Evolutionary conservation across 257 asterid genomes (phyloP), one percentile per base, ranked within the genome.

Genomic region (Solanum dulcamara): DNA sequence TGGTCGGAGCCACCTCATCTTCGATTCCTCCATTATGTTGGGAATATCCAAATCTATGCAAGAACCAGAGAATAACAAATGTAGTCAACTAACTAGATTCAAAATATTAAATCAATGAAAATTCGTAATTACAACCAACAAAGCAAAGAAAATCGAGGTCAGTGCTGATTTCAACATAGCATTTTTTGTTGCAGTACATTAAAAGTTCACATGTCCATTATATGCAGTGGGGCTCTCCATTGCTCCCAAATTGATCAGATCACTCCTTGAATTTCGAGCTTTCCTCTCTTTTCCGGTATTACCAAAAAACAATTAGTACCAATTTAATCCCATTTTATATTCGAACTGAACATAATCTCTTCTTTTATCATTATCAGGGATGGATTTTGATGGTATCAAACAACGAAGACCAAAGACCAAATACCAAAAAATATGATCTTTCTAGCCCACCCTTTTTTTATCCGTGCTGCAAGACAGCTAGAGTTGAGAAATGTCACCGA

Each of bases 1-100:
- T 5, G 99, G 98, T 60, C 98, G 87, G 84, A 96, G 96, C 99
- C 99, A 96, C 89, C 99, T 92, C 79, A 89, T 44, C 89, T 89
- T 91, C 84, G 98, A 97, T 88, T 96, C 99, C 89, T 89, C 97
- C 92, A 91, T 88, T 84, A 93, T 90, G 68, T 75, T 89, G 74
- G 72, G 84, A 71, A 95, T 87, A 87, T 96, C 99, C 92, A 96
- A 90, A 89, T 96, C 99, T 96, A 92, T 30, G 75, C 89, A 89
- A 32, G 75, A 46, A 90, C 83, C 55, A 84, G 87, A 59, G 77
- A 85, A 72, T 80, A 51, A 40, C 5, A 79, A 22, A 2, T 10
- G n/a, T 33, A 38, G 37, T 72, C 26, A 81, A 40, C 81, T 40
- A 81, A 28, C 28, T 24, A 51, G 70, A 24, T 30, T 26, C 85